Evolutionary conservation across 2,329 filamentous ascomycete genomes (phyloP).

Genomic region (Ceratocystis colombiana): DNA sequence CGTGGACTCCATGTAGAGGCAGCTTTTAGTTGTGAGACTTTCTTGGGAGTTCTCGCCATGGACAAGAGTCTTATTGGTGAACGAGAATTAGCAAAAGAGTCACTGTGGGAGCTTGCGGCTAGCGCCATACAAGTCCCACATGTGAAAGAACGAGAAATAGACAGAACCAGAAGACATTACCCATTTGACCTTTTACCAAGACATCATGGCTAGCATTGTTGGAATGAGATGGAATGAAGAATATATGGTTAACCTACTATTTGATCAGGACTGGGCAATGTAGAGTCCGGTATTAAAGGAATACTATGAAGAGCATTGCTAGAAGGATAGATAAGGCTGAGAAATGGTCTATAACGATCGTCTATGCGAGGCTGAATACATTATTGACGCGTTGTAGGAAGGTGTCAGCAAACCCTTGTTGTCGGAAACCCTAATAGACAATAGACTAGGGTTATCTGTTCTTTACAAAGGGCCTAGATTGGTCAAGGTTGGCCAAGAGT

Average conservation of each 20-base stretch:
- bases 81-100: neutral
- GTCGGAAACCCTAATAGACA: no score
- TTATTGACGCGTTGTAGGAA: constrained; percentile 8
- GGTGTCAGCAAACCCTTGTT: neutral
- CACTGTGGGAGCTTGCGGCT: neutral
- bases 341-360: no score
- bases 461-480: no score
- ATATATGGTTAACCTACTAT: constrained; percentile 7
- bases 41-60: neutral
- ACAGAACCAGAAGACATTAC: constrained; percentile 15
- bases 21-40: neutral
- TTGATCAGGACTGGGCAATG: no score
- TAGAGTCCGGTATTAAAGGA: neutral
- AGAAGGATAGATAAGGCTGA: neutral
- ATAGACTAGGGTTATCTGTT: no score
- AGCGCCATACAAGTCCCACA: neutral
- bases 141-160: neutral
- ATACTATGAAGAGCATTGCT: neutral
- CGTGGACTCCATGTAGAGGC: constrained; percentile 23
- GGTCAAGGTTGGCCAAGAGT: no score
- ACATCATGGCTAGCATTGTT: constrained; percentile 16
- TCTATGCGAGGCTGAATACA: constrained; percentile 7
- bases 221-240: neutral
- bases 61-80: neutral
- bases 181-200: constrained; percentile 23